Evolutionary conservation across 2,329 filamentous ascomycete genomes (phyloP).

Genomic region (Zymoseptoria tritici): DNA sequence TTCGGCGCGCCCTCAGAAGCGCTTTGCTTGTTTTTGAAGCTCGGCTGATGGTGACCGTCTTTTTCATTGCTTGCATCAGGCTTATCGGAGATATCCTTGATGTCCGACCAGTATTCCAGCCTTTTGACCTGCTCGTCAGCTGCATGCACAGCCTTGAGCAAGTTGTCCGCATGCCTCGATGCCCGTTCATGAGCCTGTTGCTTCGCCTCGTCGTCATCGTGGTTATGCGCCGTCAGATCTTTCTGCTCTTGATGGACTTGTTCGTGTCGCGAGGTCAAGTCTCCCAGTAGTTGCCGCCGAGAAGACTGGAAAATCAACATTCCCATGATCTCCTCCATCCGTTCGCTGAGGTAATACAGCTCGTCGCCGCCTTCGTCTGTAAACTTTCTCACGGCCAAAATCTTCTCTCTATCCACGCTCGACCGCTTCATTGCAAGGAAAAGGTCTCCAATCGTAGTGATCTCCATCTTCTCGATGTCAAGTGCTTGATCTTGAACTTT

Average conservation of each 20-base stretch:
- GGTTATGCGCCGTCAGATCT: slow-evolving; percentile 34
- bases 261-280: slow-evolving; percentile 57
- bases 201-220: slow-evolving; percentile 36
- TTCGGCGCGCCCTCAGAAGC: slow-evolving; percentile 7
- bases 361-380: slow-evolving; percentile 70
- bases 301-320: slow-evolving; percentile 86
- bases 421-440: slow-evolving; percentile 60
- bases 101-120: slow-evolving; percentile 81
- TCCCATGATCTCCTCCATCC: slow-evolving; percentile 79
- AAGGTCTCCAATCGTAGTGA: slow-evolving; percentile 60
- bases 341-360: slow-evolving; percentile 62
- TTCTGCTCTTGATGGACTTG: slow-evolving; percentile 45
- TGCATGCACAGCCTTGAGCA: slow-evolving; percentile 66
- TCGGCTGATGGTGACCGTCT: slow-evolving; percentile 10
- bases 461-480: slow-evolving; percentile 45
- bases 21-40: slow-evolving; percentile 18
- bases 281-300: slow-evolving; percentile 64
- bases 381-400: slow-evolving; percentile 75
- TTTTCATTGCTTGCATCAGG: slow-evolving; percentile 9
- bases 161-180: slow-evolving; percentile 51
- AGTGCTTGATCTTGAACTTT: slow-evolving; percentile 37
- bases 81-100: slow-evolving; percentile 34
- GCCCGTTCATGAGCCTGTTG: slow-evolving; percentile 33
- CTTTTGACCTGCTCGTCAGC: slow-evolving; percentile 74
- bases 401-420: slow-evolving; percentile 84